phyloP scores from a whole-genome alignment of 1,139 yeast genomes.

The Pneumocystis sp. region DNA sequence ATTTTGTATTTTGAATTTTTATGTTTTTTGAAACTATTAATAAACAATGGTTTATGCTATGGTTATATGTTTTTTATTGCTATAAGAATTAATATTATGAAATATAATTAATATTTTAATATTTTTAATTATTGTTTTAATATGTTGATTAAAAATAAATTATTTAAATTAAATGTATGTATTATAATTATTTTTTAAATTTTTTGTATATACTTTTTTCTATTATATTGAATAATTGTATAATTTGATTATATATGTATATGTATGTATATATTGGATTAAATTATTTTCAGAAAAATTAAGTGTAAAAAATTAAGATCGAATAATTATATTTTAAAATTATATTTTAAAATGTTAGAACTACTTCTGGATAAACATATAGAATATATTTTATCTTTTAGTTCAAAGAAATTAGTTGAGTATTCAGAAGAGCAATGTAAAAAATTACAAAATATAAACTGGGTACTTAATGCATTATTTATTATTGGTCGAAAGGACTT shows the following conservation, averaged over 20 bases:
- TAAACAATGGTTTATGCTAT: background rate
- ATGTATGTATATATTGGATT: background rate
- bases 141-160: too few relatives aligned
- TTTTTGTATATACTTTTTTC: background rate
- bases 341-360: background rate
- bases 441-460: constrained; percentile 78
- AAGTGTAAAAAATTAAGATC: background rate
- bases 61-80: too few relatives aligned
- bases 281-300: background rate
- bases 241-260: background rate
- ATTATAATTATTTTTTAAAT: background rate
- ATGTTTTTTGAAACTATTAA: background rate
- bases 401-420: constrained; percentile 24
- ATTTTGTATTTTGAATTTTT: background rate
- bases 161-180: too few relatives aligned
- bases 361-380: background rate
- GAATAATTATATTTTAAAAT: too few relatives aligned
- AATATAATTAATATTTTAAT: background rate
- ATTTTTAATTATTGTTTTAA: too few relatives aligned
- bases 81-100: background rate
- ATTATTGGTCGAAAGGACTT: constrained; percentile 43
- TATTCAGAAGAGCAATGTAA: constrained; percentile 88
- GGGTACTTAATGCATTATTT: constrained; percentile 78
- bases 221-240: background rate
- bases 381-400: background rate